These are phyloP conservation scores for Ganoderma sinense DNA, from an alignment of 1,284 basidiomycete genomes.

Conservation along the genomic window DNA sequence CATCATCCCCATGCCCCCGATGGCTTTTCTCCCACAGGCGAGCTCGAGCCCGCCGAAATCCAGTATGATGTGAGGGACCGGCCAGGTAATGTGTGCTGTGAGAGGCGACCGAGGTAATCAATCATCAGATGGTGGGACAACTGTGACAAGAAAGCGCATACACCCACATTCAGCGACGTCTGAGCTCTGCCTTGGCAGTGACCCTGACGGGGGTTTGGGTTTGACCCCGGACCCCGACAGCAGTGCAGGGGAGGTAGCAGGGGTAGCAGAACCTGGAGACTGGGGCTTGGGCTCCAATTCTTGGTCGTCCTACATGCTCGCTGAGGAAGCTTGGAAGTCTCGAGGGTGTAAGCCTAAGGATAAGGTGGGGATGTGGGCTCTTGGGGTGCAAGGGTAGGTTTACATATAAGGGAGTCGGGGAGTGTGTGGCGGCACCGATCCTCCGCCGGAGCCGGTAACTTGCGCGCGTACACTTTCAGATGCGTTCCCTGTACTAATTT, in stretches of 20 bases:
- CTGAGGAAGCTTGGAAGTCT: too few relatives aligned
- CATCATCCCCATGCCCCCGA: background rate
- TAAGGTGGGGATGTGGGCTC: too few relatives aligned
- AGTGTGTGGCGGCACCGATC: too few relatives aligned
- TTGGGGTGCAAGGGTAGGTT: too few relatives aligned
- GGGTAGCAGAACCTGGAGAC: background rate
- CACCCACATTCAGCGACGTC: background rate
- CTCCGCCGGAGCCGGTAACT: too few relatives aligned
- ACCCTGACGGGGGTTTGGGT: too few relatives aligned
- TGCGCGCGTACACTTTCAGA: too few relatives aligned
- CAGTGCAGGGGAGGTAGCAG: background rate
- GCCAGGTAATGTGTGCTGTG: background rate
- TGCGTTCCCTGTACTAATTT: too few relatives aligned
- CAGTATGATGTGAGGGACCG: slow-evolving; percentile 2
- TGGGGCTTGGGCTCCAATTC: background rate
- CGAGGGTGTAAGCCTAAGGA: too few relatives aligned
- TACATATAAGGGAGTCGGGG: too few relatives aligned
- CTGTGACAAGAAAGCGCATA: background rate
- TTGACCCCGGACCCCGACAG: background rate
- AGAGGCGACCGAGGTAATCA: rapidly evolving
- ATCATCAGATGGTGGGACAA: background rate
- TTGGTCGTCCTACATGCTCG: too few relatives aligned
- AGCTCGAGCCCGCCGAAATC: background rate
- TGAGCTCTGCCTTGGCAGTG: too few relatives aligned
- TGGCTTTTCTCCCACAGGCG: background rate